Percentiles rank a stretch among this genome's conserved stretches.
phyloP scores from a whole-genome alignment of 805 yeast species.

The Barnettozyma californica region DNA sequence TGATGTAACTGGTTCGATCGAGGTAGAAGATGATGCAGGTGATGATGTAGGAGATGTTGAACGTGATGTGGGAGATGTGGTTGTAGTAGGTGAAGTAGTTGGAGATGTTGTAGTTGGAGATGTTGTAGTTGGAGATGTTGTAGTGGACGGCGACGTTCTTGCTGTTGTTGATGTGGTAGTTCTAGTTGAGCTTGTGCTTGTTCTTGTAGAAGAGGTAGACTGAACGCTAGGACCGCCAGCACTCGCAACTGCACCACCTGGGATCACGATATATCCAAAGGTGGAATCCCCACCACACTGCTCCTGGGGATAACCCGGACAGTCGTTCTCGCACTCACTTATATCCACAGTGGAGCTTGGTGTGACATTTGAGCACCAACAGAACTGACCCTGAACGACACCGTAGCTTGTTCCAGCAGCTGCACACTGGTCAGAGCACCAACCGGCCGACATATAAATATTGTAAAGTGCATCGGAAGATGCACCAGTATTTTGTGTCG shows the following conservation, averaged over 20 bases:
- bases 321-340: conserved; percentile 29
- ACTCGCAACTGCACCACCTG: conserved; percentile 21
- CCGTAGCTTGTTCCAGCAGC: conserved; percentile 39
- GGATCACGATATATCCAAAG: conserved; percentile 49
- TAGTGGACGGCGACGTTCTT: conserved; percentile 2
- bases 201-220: background rate
- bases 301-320: conserved; percentile 43
- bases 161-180: background rate
- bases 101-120: background rate
- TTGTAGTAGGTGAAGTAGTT: conserved; percentile 2
- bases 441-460: conserved; percentile 42
- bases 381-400: conserved; percentile 42
- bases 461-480: conserved; percentile 3
- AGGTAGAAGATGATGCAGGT: background rate
- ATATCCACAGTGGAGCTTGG: conserved; percentile 38
- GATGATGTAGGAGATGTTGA: background rate
- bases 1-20: conserved; percentile 26
- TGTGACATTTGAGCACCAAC: conserved; percentile 57
- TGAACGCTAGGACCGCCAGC: background rate
- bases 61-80: background rate
- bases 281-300: conserved; percentile 40
- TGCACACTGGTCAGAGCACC: conserved; percentile 42
- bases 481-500: conserved; percentile 36
- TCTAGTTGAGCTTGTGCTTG: background rate
- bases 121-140: background rate